phyloP scores from a whole-genome alignment of 2,329 filamentous ascomycete species.

The Rasamsonia emersonii region DNA sequence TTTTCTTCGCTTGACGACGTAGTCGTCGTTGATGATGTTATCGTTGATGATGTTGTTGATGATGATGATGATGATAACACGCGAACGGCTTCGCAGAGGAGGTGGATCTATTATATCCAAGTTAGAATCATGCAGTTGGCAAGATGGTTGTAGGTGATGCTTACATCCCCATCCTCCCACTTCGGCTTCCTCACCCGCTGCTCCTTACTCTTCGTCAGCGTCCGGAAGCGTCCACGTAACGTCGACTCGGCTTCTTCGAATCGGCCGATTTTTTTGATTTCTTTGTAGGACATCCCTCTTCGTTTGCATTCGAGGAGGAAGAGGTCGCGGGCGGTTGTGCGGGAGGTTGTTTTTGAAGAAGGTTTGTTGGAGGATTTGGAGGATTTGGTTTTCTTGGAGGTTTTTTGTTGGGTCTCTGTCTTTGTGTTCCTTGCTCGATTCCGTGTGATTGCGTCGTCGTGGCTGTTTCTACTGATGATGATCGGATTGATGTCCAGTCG shows the following conservation, averaged over 20 bases:
- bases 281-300: conserved; percentile 37
- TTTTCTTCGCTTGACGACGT: conserved; percentile 4
- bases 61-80: conserved; percentile 1
- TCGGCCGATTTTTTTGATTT: conserved; percentile 35
- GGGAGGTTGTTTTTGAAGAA: too few species aligned
- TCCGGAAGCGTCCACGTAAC: conserved; percentile 38
- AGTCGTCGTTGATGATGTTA: background rate
- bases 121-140: conserved; percentile 1
- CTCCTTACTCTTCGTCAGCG: conserved; percentile 38
- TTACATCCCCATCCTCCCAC: conserved; percentile 37
- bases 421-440: too few species aligned
- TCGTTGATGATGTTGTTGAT: background rate
- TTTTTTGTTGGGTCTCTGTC: too few species aligned
- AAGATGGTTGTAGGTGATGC: conserved; percentile 10
- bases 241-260: conserved; percentile 42
- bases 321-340: too few species aligned
- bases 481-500: too few species aligned
- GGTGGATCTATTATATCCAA: conserved; percentile 21
- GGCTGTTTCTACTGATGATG: too few species aligned
- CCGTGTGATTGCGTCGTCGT: too few species aligned
- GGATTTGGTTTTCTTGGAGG: too few species aligned
- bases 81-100: conserved; percentile 33
- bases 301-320: conserved; percentile 34
- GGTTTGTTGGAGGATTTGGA: too few species aligned
- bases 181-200: conserved; percentile 37